Evolutionary conservation across 257 asterid genomes (phyloP).

Genomic region (Salvia hispanica): DNA sequence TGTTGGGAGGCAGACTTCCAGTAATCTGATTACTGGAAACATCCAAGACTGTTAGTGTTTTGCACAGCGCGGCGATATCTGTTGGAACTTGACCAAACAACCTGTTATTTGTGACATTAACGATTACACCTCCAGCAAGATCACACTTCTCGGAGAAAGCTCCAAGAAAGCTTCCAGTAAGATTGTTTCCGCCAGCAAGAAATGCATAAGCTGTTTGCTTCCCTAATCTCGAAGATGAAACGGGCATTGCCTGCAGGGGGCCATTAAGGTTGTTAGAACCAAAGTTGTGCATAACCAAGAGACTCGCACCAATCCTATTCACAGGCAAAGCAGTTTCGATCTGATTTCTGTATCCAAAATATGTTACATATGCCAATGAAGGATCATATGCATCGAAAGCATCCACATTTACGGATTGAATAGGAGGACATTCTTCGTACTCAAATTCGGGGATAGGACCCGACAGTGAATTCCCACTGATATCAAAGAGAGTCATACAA

Average conservation of each 20-base stretch:
- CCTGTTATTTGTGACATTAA: slow-evolving; percentile 62
- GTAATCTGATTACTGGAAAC: slow-evolving; percentile 62
- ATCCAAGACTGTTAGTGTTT: slow-evolving; percentile 59
- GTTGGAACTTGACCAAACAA: slow-evolving; percentile 68
- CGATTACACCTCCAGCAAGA: slow-evolving; percentile 54
- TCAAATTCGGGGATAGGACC: slow-evolving; percentile 77
- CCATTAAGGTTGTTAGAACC: slow-evolving; percentile 73
- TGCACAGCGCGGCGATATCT: slow-evolving; percentile 56
- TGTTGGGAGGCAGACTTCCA: slow-evolving; percentile 60
- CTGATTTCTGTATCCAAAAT: slow-evolving; percentile 49
- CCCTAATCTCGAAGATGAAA: slow-evolving; percentile 57
- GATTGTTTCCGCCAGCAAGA: slow-evolving; percentile 73
- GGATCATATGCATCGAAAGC: slow-evolving; percentile 41
- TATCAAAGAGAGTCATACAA: slow-evolving; percentile 81
- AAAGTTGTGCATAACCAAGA: slow-evolving; percentile 69
- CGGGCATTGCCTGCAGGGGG: slow-evolving; percentile 52
- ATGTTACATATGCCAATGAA: slow-evolving; percentile 54
- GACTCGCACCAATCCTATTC: slow-evolving; percentile 40
- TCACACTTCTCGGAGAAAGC: slow-evolving; percentile 64
- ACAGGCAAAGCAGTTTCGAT: slow-evolving; percentile 43
- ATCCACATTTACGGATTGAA: slow-evolving; percentile 31
- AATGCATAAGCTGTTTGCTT: slow-evolving; percentile 65
- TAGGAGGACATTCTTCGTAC: slow-evolving; percentile 45
- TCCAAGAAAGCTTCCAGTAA: slow-evolving; percentile 65
- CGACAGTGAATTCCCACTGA: slow-evolving; percentile 65